phyloP scores from a whole-genome alignment of 1,284 basidiomycete species.

The Rhodotorula sp. region DNA sequence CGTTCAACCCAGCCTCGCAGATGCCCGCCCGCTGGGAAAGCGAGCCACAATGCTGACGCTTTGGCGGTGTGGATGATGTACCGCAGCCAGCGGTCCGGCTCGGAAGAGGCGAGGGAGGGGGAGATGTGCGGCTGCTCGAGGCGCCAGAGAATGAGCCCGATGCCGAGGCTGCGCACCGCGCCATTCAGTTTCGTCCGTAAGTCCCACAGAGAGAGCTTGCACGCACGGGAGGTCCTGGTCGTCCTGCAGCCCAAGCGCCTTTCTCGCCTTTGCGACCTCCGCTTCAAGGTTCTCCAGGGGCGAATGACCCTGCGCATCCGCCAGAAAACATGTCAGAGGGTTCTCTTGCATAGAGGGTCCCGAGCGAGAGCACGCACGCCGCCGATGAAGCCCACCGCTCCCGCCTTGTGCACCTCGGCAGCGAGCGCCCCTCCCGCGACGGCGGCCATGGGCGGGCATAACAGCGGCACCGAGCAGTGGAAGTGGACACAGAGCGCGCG shows the following conservation, averaged over 20 bases:
- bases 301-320: conserved; percentile 1
- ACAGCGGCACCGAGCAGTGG: conserved; percentile 10
- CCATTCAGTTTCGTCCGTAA: too few species aligned
- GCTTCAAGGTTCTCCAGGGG: conserved; percentile 7
- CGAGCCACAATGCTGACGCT: conserved; percentile 21
- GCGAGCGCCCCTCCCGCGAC: conserved; percentile 24
- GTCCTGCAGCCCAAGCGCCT: neutral
- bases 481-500: neutral
- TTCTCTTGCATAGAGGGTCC: neutral
- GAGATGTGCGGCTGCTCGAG: conserved; percentile 13
- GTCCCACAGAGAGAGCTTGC: neutral
- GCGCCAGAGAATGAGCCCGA: conserved; percentile 27
- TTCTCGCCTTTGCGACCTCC: conserved; percentile 19
- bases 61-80: conserved; percentile 9
- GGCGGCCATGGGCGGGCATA: conserved; percentile 28
- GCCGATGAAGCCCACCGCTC: conserved; percentile 27
- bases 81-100: conserved; percentile 13
- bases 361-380: conserved; percentile 14
- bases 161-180: conserved; percentile 8
- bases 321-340: too few species aligned
- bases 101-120: neutral
- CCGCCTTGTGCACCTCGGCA: conserved; percentile 21
- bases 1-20: conserved; percentile 16
- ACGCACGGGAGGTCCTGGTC: conserved; percentile 27
- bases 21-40: conserved; percentile 9